Percentiles rank a stretch among this genome's conserved stretches.
Conservation (phyloP, 805 yeast genomes). For the Candida khao-thaluensis region DNA sequence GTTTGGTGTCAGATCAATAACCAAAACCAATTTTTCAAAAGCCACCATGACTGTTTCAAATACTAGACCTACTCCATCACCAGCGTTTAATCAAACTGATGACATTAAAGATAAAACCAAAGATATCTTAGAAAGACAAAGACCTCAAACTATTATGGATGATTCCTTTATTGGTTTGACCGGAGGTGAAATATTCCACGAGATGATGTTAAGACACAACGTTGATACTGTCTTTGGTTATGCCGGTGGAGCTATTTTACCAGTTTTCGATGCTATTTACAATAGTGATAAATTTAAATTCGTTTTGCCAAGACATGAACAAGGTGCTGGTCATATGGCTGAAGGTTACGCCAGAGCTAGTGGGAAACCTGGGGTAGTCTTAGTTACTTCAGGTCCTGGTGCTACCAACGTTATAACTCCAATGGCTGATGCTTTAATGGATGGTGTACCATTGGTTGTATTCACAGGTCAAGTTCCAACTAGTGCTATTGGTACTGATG, state of each 20-base stretch:
- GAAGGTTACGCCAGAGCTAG: conserved; percentile 96
- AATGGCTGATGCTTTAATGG: conserved; percentile 95
- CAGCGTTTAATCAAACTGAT: conserved; percentile 45
- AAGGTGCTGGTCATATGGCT: conserved; percentile 99
- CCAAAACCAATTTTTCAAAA: conserved; percentile 19
- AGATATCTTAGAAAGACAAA: conserved; percentile 17
- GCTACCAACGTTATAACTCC: conserved; percentile 99
- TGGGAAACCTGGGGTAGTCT: conserved; percentile 96
- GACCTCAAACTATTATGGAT: conserved; percentile 48
- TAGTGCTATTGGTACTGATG: conserved; percentile 93
- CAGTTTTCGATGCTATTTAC: conserved; percentile 96
- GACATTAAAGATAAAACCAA: conserved; percentile 10
- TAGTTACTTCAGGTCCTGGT: conserved; percentile 99
- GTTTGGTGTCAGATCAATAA: conserved; percentile 9
- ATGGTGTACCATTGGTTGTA: conserved; percentile 95
- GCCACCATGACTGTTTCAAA: conserved; percentile 26
- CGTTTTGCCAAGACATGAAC: conserved; percentile 94
- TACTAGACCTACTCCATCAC: conserved; percentile 47
- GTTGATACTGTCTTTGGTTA: conserved; percentile 97
- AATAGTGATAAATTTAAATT: conserved; percentile 86
- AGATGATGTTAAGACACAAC: conserved; percentile 95
- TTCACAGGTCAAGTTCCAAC: conserved; percentile 98
- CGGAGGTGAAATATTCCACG: conserved; percentile 99
- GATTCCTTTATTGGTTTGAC: conserved; percentile 91
- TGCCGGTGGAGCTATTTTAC: conserved; percentile 98